Evolutionary conservation across 208 protist genomes (phyloP), one percentile per base, ranked within the genome.

Genomic region (Trypanosoma melophagium): DNA sequence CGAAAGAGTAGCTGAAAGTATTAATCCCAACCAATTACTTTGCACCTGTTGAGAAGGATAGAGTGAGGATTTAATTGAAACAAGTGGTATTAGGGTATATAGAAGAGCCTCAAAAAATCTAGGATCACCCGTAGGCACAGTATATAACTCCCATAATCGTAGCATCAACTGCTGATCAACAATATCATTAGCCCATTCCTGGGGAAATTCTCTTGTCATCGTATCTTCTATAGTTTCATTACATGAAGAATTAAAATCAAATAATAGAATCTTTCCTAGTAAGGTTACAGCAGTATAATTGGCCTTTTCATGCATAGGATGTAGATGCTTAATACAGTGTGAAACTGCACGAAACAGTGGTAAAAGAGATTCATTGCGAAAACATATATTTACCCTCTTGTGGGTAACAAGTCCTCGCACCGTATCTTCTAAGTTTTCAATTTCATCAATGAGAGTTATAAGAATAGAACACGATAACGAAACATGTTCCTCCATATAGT

Each of bases 331-430:
- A 14, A 75, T 22, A 40, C 40, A 55, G 25, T 53, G 53, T 22
- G 79, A 82, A 16, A 67, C 79, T 22, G 80, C 40, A 50, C 56
- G 56, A 63, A 81, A 88, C 49, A 88, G 28, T 17, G 45, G 49
- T 47, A 81, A 68, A 42, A 88, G 73, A 66, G 70, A 78, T 0
- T 80, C 70, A 69, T 82, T 68, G 17, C 83, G 79, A 58, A 88
- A 88, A 5, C 72, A 59, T 28, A 60, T 72, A 38, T 71, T 56
- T 13, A 44, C 47, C 25, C 62, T 44, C 31, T 65, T 69, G n/a
- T 75, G 41, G 17, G 8, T 25, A 13, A 62, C 56, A 25, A 65
- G 17, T 14, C 31, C 42, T 31, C 13, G 31, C 16, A 7, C 13
- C 1, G 21, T 10, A 49, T 42, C 31, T 10, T 67, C 47, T 0